These are phyloP conservation scores for Lyophyllum atratum DNA, from an alignment of 768 basidiomycete genomes.

Conservation along the genomic window DNA sequence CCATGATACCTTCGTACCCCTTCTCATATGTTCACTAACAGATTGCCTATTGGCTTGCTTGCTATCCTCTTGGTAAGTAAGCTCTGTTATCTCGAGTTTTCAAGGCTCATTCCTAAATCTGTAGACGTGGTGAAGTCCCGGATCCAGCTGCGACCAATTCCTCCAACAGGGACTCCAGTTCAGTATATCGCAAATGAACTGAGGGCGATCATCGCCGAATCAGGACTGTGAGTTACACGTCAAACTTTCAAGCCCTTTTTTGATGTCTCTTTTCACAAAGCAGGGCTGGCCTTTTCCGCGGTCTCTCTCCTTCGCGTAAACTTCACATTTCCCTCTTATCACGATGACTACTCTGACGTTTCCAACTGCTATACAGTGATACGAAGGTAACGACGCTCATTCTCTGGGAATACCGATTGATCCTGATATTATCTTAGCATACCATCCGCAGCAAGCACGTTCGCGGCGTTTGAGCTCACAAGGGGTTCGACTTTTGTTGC, in stretches of 20 bases:
- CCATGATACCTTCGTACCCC: not conserved
- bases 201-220: slow-evolving; percentile 64
- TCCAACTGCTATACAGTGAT: slow-evolving; percentile 43
- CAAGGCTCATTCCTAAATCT: not conserved
- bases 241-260: not conserved
- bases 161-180: slow-evolving; percentile 72
- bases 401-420: not conserved
- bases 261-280: not conserved
- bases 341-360: not conserved
- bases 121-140: slow-evolving; percentile 91
- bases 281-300: slow-evolving; percentile 69
- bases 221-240: slow-evolving; percentile 60
- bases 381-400: slow-evolving; percentile 48
- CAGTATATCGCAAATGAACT: slow-evolving; percentile 79
- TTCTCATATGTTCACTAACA: slow-evolving; percentile 25
- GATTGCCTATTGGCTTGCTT: slow-evolving; percentile 92
- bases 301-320: slow-evolving; percentile 76
- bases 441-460: slow-evolving; percentile 89
- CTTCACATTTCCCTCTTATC: slow-evolving; percentile 13
- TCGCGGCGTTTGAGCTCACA: slow-evolving; percentile 85
- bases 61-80: slow-evolving; percentile 77
- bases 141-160: slow-evolving; percentile 74
- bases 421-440: slow-evolving; percentile 52
- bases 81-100: not conserved
- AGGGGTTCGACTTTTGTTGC: slow-evolving; percentile 49